Conservation (phyloP, 805 yeast species). For the Candida saitoana region DNA sequence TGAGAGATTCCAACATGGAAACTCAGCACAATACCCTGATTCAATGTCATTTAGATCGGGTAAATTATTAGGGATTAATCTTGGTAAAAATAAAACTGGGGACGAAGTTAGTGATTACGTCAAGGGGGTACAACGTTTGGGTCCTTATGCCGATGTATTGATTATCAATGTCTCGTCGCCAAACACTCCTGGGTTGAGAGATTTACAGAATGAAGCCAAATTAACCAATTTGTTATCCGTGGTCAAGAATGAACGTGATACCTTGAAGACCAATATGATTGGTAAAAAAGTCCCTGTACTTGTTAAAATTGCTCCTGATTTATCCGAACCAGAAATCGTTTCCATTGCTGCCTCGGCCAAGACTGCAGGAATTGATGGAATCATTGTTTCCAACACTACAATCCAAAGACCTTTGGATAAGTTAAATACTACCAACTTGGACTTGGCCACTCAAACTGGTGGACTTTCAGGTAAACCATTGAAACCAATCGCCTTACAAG, state of each 20-base stretch:
- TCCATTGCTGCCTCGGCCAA: slow-evolving; percentile 81
- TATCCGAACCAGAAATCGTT: slow-evolving; percentile 72
- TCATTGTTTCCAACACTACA: slow-evolving; percentile 89
- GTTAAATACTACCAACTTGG: slow-evolving; percentile 46
- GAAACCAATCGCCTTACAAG: slow-evolving; percentile 71
- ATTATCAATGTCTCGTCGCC: slow-evolving; percentile 93
- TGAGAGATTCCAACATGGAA: slow-evolving; percentile 9
- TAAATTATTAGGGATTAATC: slow-evolving; percentile 72
- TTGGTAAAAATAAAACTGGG: slow-evolving; percentile 90
- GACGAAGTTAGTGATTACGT: slow-evolving; percentile 86
- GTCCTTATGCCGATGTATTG: slow-evolving; percentile 80
- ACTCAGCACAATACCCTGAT: slow-evolving; percentile 16
- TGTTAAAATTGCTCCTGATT: slow-evolving; percentile 93
- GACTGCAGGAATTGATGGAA: slow-evolving; percentile 78
- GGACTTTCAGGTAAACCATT: slow-evolving; percentile 93
- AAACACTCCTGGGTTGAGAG: slow-evolving; percentile 92
- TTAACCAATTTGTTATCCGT: slow-evolving; percentile 61
- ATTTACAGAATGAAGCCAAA: slow-evolving; percentile 73
- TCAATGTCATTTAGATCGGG: slow-evolving; percentile 56
- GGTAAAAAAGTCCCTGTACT: slow-evolving; percentile 68
- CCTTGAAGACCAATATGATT: slow-evolving; percentile 37
- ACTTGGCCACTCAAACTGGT: slow-evolving; percentile 59
- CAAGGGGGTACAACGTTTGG: slow-evolving; percentile 77
- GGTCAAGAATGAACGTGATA: slow-evolving; percentile 66
- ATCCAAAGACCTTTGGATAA: slow-evolving; percentile 65